Percentiles rank a stretch among this genome's conserved stretches.
Conservation (phyloP, 805 yeast genomes). For the Ascoidea asiatica region DNA sequence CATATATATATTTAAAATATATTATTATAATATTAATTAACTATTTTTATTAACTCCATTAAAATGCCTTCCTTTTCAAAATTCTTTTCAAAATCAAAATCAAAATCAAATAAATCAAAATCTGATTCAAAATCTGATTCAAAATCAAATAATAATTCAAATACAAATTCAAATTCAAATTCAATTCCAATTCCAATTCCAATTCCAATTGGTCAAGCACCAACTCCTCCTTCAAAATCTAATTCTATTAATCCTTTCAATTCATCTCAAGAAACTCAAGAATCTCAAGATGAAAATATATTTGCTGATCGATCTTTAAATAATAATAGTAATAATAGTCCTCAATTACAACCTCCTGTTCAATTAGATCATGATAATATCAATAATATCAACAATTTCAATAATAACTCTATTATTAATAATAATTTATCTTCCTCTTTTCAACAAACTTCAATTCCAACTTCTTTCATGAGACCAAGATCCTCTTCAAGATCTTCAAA, state of each 20-base stretch:
- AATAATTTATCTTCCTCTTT: too few species aligned
- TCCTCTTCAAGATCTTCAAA: not conserved
- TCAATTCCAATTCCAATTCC: not conserved
- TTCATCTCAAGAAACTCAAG: not conserved
- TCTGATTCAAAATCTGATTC: not conserved
- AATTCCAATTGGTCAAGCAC: not conserved
- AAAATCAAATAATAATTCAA: not conserved
- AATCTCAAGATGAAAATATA: too few species aligned
- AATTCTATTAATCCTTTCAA: not conserved
- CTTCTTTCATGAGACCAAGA: not conserved
- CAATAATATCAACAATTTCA: too few species aligned
- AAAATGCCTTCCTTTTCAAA: not conserved
- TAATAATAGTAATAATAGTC: too few species aligned
- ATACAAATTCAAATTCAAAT: not conserved
- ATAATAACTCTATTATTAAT: too few species aligned
- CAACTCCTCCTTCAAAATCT: not conserved
- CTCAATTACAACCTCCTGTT: too few species aligned
- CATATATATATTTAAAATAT: too few species aligned
- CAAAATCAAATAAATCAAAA: not conserved
- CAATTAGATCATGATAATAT: too few species aligned
- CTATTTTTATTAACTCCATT: too few species aligned
- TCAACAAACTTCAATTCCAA: not conserved
- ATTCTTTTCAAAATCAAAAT: not conserved
- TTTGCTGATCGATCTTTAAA: too few species aligned
- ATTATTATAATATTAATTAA: too few species aligned